Evolutionary conservation across 495 filamentous ascomycete genomes (phyloP).

Genomic region (Cetradonia linearis): DNA sequence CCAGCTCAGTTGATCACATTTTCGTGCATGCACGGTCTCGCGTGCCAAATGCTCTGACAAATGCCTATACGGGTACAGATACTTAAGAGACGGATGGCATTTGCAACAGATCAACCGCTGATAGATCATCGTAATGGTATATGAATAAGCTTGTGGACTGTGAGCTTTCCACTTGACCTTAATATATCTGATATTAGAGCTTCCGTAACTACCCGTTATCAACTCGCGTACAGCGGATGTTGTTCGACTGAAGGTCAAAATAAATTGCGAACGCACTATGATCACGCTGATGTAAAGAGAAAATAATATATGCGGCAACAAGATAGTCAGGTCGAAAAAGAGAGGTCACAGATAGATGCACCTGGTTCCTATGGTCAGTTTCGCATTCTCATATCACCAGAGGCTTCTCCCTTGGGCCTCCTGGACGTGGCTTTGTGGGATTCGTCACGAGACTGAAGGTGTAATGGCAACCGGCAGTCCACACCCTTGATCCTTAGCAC

Average conservation of each 20-base stretch:
- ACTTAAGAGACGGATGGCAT: neutral
- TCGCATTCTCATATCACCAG: neutral
- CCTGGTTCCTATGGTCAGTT: neutral
- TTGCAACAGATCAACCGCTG: neutral
- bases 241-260: neutral
- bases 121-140: neutral
- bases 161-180: neutral
- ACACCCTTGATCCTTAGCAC: no score
- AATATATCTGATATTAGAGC: neutral
- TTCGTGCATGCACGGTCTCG: neutral
- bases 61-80: no score
- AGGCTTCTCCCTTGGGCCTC: neutral
- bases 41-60: neutral
- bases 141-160: neutral
- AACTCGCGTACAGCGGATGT: neutral
- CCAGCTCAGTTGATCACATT: neutral
- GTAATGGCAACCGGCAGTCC: no score
- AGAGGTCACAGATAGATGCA: neutral
- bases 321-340: neutral
- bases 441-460: neutral
- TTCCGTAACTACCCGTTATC: neutral
- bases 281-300: neutral
- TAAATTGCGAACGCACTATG: neutral
- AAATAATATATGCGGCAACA: neutral
- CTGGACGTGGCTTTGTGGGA: neutral